Evolutionary conservation across 1,284 basidiomycete species (phyloP).

Genomic region (Melampsora medusae): DNA sequence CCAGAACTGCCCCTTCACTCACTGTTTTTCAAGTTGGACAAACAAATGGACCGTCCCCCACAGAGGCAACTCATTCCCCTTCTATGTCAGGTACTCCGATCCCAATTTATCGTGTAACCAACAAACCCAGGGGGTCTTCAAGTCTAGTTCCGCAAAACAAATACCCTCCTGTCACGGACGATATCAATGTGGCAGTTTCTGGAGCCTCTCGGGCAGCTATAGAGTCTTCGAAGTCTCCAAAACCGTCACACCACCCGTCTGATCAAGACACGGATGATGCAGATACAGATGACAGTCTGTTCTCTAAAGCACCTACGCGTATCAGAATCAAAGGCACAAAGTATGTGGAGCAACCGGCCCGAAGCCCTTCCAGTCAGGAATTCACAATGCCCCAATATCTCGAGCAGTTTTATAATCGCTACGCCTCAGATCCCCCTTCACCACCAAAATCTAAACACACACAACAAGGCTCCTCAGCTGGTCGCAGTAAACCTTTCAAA

Average conservation of each 20-base stretch:
- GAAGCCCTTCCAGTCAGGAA: neutral
- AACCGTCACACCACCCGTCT: no score
- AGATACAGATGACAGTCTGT: conserved; percentile 8
- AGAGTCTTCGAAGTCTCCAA: no score
- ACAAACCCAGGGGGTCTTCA: conserved; percentile 4
- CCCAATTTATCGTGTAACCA: neutral
- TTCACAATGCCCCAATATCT: neutral
- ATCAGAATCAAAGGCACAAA: conserved; percentile 21
- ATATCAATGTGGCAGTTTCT: no score
- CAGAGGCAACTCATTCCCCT: neutral
- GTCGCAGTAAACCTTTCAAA: neutral
- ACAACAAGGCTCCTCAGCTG: neutral
- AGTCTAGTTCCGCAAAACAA: neutral
- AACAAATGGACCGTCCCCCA: neutral
- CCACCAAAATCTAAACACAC: neutral
- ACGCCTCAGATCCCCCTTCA: neutral
- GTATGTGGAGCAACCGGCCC: neutral
- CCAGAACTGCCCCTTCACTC: neutral
- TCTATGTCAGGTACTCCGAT: neutral
- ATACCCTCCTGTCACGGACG: no score
- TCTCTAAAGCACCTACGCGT: conserved; percentile 11
- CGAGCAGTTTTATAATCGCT: neutral
- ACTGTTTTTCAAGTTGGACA: neutral
- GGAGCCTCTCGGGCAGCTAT: no score
- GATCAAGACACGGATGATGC: no score